phyloP scores from a whole-genome alignment of 192 early-diverging fungal species.

The Linnemannia hyalina region DNA sequence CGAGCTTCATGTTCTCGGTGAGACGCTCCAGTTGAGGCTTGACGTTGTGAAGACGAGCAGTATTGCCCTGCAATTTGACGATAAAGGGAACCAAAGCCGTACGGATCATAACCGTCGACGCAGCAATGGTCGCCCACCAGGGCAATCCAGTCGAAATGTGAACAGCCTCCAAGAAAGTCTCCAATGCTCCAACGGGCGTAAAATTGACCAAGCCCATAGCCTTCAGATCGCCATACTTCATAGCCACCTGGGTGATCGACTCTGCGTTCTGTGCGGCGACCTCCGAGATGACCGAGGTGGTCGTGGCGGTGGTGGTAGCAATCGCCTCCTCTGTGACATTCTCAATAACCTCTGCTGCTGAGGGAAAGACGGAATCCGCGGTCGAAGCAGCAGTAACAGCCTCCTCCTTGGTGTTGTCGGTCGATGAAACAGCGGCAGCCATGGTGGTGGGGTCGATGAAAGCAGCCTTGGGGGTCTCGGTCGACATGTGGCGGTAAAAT shows the following conservation, averaged over 20 bases:
- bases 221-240: conserved; percentile 90
- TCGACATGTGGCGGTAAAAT: conserved; percentile 49
- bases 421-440: conserved; percentile 6
- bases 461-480: conserved; percentile 35
- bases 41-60: conserved; percentile 75
- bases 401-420: conserved; percentile 7
- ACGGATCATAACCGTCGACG: conserved; percentile 77
- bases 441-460: conserved; percentile 38
- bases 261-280: conserved; percentile 58
- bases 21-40: conserved; percentile 79
- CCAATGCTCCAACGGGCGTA: conserved; percentile 78
- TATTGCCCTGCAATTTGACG: conserved; percentile 78
- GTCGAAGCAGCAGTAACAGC: not conserved
- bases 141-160: conserved; percentile 89
- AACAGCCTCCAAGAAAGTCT: conserved; percentile 81
- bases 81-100: conserved; percentile 78
- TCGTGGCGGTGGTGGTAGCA: conserved; percentile 29
- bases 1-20: conserved; percentile 72
- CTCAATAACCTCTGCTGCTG: conserved; percentile 47
- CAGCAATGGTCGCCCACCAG: conserved; percentile 94
- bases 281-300: conserved; percentile 25
- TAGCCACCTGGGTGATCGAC: conserved; percentile 61
- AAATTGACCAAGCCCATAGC: conserved; percentile 82
- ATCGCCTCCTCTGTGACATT: conserved; percentile 35
- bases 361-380: conserved; percentile 28